Base-by-base conservation (phyloP, 2,329 filamentous ascomycete genomes). In the Sporothrix globosa region DNA sequence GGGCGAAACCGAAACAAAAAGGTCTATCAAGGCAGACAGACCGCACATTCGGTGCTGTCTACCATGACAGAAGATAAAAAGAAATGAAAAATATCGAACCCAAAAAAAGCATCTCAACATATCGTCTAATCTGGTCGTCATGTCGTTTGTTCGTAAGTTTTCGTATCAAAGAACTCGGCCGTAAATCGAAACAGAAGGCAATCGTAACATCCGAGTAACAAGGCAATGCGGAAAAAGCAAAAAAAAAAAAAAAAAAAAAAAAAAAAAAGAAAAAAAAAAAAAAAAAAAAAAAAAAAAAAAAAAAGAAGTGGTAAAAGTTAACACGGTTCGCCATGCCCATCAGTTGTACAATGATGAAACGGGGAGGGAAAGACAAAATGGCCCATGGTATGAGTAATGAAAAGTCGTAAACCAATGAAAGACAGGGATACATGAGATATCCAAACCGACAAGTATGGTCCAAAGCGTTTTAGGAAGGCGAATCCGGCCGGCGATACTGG, bases 401-500 rank as follows among this genome's bases (percentile, higher is more conserved):
- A 39, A 30, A 24, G 52, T 54, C 48, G 30, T 67, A 44, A 54
- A 56, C 50, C 65, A 67, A 14, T 54, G 56, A 44, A 54, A 34
- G 50, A 30, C 50, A 41, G 11, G 48, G 27, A 52, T 53, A 44
- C 11, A 9, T 30, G 4, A n/a, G 7, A 21, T 67, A 41, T 67
- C 46, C 30, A 67, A 67, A 53, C 17, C 9, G 24, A 24, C 4
- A 30, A 24, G 6, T 2, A 53, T 11, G 4, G 46, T 19, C 13
- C 11, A n/a, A n/a, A 5, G 41, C 13, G 3, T 10, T 34, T 46
- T 54, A 67, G n/a, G 30, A 6, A 5, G 30, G 50, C 14, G 61
- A 86, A 73, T 86, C 82, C 9, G 86, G 85, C 67, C 82, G 82
- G 70, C 80, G 80, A 10, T 77, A 79, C 54, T 46, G 69, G 53